These are phyloP conservation scores for Globisporangium spinosum DNA, from an alignment of 352 stramenopile species.

Conservation along the genomic window DNA sequence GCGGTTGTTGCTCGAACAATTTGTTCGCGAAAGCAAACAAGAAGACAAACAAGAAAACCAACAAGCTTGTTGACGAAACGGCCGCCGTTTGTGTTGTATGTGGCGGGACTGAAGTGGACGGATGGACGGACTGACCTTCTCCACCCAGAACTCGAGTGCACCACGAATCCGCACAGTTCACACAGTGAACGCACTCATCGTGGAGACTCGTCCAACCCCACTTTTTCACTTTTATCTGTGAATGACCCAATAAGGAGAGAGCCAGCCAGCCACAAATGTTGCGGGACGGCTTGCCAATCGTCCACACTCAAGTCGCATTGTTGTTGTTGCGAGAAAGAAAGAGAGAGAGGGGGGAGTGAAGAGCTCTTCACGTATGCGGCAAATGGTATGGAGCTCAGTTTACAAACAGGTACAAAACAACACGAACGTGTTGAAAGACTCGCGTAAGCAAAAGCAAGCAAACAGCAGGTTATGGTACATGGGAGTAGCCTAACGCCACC, in stretches of 20 bases:
- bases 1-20: neutral
- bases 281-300: neutral
- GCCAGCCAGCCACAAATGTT: neutral
- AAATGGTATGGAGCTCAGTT: neutral
- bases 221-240: neutral
- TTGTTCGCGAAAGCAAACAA: too few relatives aligned
- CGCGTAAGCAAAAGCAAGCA: neutral
- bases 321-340: too few relatives aligned
- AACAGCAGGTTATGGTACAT: too few relatives aligned
- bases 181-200: neutral
- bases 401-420: neutral
- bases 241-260: neutral
- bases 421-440: neutral
- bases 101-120: neutral
- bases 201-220: neutral
- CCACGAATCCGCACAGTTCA: neutral
- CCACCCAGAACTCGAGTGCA: neutral
- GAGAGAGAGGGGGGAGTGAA: neutral
- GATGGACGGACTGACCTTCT: constrained; percentile 5
- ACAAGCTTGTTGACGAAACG: too few relatives aligned
- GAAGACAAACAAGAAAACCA: too few relatives aligned
- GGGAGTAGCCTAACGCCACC: too few relatives aligned
- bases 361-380: neutral
- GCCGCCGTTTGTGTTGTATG: neutral
- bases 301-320: neutral